Conservation (phyloP, 177 flowering plant species). For the Tripterygium wilfordii region DNA sequence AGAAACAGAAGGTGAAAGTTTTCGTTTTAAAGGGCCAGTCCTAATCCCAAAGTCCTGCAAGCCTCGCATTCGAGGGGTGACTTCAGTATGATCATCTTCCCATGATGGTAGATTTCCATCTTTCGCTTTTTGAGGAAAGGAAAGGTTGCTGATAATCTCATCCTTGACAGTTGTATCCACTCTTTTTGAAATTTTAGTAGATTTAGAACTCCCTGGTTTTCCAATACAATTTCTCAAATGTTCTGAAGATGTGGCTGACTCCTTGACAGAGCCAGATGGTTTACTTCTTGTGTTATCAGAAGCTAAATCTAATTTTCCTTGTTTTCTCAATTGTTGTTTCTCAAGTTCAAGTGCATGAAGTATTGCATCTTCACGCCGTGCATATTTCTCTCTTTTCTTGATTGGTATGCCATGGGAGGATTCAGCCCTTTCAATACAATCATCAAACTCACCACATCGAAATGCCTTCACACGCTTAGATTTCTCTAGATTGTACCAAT, state of each 20-base stretch:
- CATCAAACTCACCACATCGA: constrained; percentile 98
- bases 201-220: constrained; percentile 18
- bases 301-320: constrained; percentile 34
- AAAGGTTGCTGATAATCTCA: constrained; percentile 22
- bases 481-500: constrained; percentile 97
- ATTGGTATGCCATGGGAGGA: constrained; percentile 64
- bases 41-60: constrained; percentile 70
- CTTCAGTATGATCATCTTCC: constrained; percentile 50
- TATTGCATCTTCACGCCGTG: constrained; percentile 98
- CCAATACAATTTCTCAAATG: constrained; percentile 26
- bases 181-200: constrained; percentile 23
- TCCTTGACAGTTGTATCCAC: constrained; percentile 21
- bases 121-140: constrained; percentile 17
- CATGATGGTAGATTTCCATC: constrained; percentile 26
- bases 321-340: constrained; percentile 48
- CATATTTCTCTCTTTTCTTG: constrained; percentile 93
- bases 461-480: constrained; percentile 96
- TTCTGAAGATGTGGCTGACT: constrained; percentile 25
- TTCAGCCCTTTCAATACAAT: constrained; percentile 88
- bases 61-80: constrained; percentile 61
- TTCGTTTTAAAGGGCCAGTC: constrained; percentile 39
- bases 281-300: constrained; percentile 28
- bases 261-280: constrained; percentile 26
- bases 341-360: constrained; percentile 99
- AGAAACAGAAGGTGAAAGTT: constrained; percentile 19